Evolutionary conservation across 495 filamentous ascomycete genomes (phyloP).

Genomic region (Chlorociboria aeruginascens): DNA sequence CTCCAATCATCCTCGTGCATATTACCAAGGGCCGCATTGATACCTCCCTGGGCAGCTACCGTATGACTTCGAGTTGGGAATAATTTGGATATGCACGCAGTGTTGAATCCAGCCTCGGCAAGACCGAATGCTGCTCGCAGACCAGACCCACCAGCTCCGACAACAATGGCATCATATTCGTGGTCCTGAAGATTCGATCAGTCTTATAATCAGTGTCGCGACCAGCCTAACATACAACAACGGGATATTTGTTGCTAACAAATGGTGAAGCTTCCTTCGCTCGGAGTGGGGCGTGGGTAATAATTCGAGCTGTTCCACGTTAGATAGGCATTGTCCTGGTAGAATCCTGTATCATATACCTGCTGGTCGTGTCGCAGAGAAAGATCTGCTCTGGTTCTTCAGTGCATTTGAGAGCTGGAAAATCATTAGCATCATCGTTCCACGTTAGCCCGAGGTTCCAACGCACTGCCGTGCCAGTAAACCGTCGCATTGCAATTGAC

Average conservation of each 20-base stretch:
- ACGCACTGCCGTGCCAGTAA: conserved; percentile 20
- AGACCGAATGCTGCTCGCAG: conserved; percentile 92
- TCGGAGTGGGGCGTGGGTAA: conserved; percentile 69
- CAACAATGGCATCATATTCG: conserved; percentile 81
- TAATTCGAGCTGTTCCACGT: conserved; percentile 52
- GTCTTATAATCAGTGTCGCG: background rate
- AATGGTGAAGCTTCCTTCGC: conserved; percentile 84
- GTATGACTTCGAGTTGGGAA: conserved; percentile 95
- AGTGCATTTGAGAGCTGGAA: conserved; percentile 35
- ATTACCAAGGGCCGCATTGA: conserved; percentile 94
- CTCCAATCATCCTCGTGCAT: conserved; percentile 87
- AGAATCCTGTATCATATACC: conserved; percentile 38
- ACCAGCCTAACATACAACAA: conserved; percentile 57
- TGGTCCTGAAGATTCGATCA: conserved; percentile 40
- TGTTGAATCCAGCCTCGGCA: conserved; percentile 96
- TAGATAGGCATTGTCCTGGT: conserved; percentile 23
- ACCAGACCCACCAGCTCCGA: conserved; percentile 89
- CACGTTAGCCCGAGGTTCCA: background rate
- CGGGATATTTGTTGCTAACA: conserved; percentile 75
- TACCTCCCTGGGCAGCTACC: conserved; percentile 86
- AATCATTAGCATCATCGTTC: conserved; percentile 5
- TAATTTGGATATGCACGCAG: conserved; percentile 94
- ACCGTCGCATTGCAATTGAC: conserved; percentile 21
- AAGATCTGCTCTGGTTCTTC: conserved; percentile 49
- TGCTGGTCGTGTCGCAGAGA: conserved; percentile 75